Conservation (phyloP, 1,139 yeast genomes). For the Arxiozyma bovina region DNA sequence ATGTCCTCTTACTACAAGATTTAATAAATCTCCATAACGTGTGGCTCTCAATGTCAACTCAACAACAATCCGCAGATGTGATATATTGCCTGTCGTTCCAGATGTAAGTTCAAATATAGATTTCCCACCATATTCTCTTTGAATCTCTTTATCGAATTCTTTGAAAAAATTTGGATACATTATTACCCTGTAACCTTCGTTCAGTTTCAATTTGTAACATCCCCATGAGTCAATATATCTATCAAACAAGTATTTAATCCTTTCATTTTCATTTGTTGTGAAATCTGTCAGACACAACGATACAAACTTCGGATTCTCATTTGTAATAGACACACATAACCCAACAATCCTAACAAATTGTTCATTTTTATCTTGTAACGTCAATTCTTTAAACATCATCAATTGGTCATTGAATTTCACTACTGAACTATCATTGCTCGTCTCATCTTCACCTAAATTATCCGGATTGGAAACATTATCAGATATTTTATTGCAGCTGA, state of each 20-base stretch:
- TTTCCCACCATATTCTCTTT: conserved; percentile 5
- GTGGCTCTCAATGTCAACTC: conserved; percentile 18
- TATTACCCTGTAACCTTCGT: conserved; percentile 15
- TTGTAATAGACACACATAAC: conserved; percentile 14
- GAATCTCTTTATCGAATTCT: conserved; percentile 10
- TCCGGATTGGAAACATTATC: background rate
- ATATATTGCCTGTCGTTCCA: conserved; percentile 3
- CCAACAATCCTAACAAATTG: conserved; percentile 16
- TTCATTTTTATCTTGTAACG: background rate
- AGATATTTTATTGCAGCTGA: background rate
- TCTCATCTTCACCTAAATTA: background rate
- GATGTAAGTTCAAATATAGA: background rate
- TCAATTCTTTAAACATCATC: conserved; percentile 12
- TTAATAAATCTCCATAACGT: conserved; percentile 16
- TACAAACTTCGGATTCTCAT: conserved; percentile 11
- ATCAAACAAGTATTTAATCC: conserved; percentile 19
- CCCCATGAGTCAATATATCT: conserved; percentile 8
- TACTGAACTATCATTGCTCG: background rate
- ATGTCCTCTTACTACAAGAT: conserved; percentile 18
- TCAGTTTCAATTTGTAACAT: conserved; percentile 4
- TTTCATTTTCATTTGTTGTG: conserved; percentile 8
- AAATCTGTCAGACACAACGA: conserved; percentile 22
- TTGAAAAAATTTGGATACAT: conserved; percentile 16
- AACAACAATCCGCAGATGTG: conserved; percentile 21
- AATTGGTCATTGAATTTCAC: conserved; percentile 8